These are phyloP conservation scores for Nannochloropsis gaditana DNA, from an alignment of 108 stramenopile genomes.

Conservation along the genomic window DNA sequence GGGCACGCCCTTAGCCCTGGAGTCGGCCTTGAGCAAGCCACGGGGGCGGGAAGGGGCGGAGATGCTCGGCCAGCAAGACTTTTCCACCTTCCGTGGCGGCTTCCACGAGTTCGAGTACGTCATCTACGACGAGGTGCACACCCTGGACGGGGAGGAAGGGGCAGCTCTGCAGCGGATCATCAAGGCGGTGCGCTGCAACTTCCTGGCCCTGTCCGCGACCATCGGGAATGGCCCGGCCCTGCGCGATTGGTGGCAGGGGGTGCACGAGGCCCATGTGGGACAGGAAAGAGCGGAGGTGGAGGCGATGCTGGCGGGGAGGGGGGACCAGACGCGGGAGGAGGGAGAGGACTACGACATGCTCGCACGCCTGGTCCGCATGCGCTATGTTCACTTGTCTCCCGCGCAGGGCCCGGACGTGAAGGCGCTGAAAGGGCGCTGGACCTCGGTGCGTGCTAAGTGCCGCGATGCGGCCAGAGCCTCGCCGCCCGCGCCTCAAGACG, in stretches of 20 bases:
- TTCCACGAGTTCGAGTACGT: constrained; percentile 94
- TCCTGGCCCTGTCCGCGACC: constrained; percentile 94
- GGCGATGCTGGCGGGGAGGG: constrained; percentile 58
- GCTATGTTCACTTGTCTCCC: not conserved
- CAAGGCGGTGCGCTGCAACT: constrained; percentile 72
- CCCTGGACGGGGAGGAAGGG: constrained; percentile 94
- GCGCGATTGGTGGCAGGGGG: constrained; percentile 79
- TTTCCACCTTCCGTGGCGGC: constrained; percentile 88
- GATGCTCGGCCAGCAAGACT: constrained; percentile 72
- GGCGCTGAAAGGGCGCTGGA: constrained; percentile 39
- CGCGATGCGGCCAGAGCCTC: not conserved
- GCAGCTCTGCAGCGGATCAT: constrained; percentile 93
- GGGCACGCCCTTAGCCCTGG: constrained; percentile 91
- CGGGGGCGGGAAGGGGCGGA: constrained; percentile 88
- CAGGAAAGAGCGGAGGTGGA: constrained; percentile 62
- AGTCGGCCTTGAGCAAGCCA: constrained; percentile 83
- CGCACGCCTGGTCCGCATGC: not conserved
- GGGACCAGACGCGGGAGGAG: constrained; percentile 41
- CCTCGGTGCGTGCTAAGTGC: constrained; percentile 40
- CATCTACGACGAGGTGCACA: constrained; percentile 97
- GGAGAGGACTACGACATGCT: constrained; percentile 4
- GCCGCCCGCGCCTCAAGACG: not conserved
- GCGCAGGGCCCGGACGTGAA: constrained; percentile 32
- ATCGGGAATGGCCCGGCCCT: constrained; percentile 94
- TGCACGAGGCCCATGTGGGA: constrained; percentile 57